phyloP scores from a whole-genome alignment of 176 grass and related monocot species.

The Ensete ventricosum region DNA sequence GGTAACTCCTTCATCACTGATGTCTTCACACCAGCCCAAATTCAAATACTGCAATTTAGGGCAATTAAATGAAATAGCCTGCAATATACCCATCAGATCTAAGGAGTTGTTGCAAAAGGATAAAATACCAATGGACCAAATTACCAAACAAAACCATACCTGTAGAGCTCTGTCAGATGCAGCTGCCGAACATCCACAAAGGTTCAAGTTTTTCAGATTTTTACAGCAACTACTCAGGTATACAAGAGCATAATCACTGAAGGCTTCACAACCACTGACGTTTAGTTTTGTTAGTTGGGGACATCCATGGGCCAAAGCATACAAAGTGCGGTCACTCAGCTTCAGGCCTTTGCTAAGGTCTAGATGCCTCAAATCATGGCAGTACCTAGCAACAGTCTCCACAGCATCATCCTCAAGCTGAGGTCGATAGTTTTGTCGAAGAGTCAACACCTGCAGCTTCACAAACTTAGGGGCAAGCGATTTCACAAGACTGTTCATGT shows the following conservation, averaged over 20 bases:
- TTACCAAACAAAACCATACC: neutral
- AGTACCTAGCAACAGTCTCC: neutral
- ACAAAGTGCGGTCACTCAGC: neutral
- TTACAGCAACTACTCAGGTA: neutral
- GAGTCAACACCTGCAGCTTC: neutral
- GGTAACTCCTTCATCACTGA: neutral
- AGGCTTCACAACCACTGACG: neutral
- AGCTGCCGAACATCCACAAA: neutral
- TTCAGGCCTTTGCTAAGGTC: neutral
- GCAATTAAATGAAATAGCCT: neutral
- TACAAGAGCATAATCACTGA: slow-evolving; percentile 1
- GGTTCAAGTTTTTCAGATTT: neutral
- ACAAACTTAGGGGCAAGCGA: slow-evolving; percentile 23
- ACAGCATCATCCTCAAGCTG: neutral
- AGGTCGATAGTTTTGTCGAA: neutral
- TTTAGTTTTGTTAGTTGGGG: neutral
- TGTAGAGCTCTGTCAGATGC: neutral
- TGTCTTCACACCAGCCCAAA: neutral
- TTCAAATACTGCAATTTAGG: neutral
- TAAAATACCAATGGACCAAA: neutral
- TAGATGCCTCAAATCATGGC: neutral
- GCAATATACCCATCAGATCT: neutral
- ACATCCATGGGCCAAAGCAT: neutral
- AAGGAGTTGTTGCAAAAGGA: neutral
- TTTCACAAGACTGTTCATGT: slow-evolving; percentile 33